Evolutionary conservation across 176 grass and related monocot species (phyloP).

Genomic region (Hsuehochloa calcarea): DNA sequence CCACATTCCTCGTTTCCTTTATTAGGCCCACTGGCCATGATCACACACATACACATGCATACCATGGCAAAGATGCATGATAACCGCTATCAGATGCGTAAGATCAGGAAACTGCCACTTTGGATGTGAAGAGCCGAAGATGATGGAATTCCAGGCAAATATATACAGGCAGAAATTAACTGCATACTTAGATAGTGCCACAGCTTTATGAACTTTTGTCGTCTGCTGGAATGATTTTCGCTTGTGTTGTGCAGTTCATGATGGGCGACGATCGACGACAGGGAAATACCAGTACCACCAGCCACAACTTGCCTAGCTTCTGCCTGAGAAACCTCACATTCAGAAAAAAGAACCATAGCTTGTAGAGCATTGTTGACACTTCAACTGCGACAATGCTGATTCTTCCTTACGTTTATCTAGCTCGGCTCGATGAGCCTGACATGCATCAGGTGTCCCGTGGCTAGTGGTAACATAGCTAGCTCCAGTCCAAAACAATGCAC

Average conservation of each 20-base stretch:
- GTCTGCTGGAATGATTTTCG: background rate
- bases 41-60: conserved; percentile 18
- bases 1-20: conserved; percentile 3
- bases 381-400: background rate
- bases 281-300: background rate
- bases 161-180: background rate
- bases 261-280: background rate
- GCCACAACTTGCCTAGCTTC: background rate
- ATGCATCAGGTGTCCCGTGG: background rate
- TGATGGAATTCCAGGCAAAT: no score
- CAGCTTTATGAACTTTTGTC: background rate
- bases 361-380: background rate
- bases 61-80: background rate
- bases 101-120: no score
- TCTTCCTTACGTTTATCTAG: background rate
- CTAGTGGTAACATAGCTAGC: background rate
- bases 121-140: no score
- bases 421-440: background rate
- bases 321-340: background rate
- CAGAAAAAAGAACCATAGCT: background rate
- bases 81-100: no score
- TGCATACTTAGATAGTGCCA: background rate
- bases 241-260: background rate
- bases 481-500: background rate
- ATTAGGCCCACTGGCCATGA: conserved; percentile 37